Evolutionary conservation across 306 rosid species (phyloP).

Genomic region (Lathyrus tuberosus): DNA sequence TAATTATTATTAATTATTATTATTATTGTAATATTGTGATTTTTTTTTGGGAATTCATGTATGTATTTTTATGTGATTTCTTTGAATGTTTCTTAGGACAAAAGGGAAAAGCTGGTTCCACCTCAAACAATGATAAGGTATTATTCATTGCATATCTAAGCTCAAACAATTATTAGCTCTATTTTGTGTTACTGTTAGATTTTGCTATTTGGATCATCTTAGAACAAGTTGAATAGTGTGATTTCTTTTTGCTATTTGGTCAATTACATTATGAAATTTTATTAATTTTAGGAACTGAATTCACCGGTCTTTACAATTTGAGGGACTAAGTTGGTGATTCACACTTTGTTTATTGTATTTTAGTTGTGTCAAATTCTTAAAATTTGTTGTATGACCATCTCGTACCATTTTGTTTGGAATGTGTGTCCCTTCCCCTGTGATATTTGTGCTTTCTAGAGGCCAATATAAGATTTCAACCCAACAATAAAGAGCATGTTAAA

Average conservation of each 20-base stretch:
- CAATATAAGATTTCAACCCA: no score
- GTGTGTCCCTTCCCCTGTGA: no score
- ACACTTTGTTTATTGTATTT: neutral
- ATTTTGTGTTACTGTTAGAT: neutral
- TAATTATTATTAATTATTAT: conserved; percentile 1
- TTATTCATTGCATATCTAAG: conserved; percentile 17
- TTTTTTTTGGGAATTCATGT: conserved; percentile 3
- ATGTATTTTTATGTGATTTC: conserved; percentile 4
- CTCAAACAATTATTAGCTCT: neutral
- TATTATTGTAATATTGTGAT: neutral
- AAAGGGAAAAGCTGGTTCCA: conserved; percentile 42
- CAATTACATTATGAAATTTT: neutral
- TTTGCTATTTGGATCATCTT: conserved; percentile 4
- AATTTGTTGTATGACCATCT: neutral
- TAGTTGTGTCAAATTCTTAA: neutral
- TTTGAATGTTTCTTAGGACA: conserved; percentile 52
- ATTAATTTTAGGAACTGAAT: neutral
- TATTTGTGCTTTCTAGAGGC: no score
- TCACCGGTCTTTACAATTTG: neutral
- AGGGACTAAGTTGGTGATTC: neutral
- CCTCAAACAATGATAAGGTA: conserved; percentile 51
- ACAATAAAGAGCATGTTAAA: no score
- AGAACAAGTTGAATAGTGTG: neutral
- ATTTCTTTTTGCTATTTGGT: neutral
- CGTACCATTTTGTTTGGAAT: neutral